Evolutionary conservation across 371 early-diverging fungal genomes (phyloP).

Genomic region (Capillidium rhysosporum): DNA sequence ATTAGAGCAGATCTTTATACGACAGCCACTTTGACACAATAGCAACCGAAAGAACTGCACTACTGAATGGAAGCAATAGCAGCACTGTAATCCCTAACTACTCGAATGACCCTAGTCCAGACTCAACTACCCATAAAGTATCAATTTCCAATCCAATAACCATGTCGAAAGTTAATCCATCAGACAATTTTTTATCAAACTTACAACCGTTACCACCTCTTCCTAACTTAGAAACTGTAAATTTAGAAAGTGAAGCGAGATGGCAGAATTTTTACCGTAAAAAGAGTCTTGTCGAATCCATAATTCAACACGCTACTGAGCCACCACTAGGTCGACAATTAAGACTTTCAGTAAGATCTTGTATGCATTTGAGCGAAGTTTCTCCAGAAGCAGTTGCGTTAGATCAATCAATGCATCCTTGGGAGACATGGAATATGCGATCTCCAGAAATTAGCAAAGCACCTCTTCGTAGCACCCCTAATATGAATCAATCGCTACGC

Average conservation of each 20-base stretch:
- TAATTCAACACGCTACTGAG: slow-evolving; percentile 15
- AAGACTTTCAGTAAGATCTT: slow-evolving; percentile 21
- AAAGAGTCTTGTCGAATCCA: slow-evolving; percentile 14
- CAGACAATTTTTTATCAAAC: not conserved
- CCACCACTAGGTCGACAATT: slow-evolving; percentile 18
- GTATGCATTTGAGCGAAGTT: slow-evolving; percentile 17
- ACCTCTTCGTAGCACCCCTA: not conserved
- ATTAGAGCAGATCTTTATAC: not conserved
- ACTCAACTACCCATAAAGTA: not conserved
- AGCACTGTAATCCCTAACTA: not conserved
- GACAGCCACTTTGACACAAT: not conserved
- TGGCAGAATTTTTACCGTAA: slow-evolving; percentile 16
- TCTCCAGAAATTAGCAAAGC: not conserved
- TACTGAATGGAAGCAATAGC: not conserved
- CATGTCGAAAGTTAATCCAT: not conserved
- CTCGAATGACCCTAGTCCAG: not conserved
- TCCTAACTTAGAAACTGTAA: slow-evolving; percentile 3
- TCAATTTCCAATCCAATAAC: slow-evolving; percentile 4
- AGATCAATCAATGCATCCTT: slow-evolving; percentile 5
- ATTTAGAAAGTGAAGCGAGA: slow-evolving; percentile 14
- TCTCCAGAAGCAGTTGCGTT: slow-evolving; percentile 20
- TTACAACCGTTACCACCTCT: slow-evolving; percentile 4
- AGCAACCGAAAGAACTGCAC: not conserved
- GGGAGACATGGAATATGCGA: not conserved
- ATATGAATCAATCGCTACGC: not conserved